phyloP scores from a whole-genome alignment of 495 filamentous ascomycete species.

The Oleoguttula mirabilis region DNA sequence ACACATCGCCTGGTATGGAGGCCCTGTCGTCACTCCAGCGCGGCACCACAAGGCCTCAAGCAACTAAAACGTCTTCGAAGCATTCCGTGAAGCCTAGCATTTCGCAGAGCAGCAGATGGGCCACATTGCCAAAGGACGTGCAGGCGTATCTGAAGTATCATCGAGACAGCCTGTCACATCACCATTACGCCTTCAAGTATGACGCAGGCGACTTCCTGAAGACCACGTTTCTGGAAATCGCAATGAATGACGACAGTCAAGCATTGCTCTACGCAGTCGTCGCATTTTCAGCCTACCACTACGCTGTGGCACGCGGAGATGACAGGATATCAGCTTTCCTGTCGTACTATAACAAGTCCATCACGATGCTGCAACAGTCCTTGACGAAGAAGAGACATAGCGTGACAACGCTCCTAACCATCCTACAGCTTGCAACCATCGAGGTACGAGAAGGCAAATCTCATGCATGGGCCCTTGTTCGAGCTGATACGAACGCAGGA shows the following conservation, averaged over 20 bases:
- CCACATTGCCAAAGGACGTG: conserved; percentile 51
- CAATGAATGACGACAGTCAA: conserved; percentile 52
- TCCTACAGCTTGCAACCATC: conserved; percentile 82
- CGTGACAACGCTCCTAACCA: conserved; percentile 70
- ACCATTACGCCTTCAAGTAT: conserved; percentile 68
- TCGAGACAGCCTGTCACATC: conserved; percentile 56
- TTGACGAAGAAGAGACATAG: conserved; percentile 57
- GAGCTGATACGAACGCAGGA: conserved; percentile 50
- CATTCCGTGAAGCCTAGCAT: conserved; percentile 5
- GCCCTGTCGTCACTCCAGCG: background rate
- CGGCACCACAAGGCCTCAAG: conserved; percentile 1
- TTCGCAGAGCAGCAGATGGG: conserved; percentile 23
- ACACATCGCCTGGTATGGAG: conserved; percentile 1
- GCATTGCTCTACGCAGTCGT: conserved; percentile 79
- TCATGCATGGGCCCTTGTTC: background rate
- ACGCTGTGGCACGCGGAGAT: conserved; percentile 49
- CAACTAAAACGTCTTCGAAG: conserved; percentile 6
- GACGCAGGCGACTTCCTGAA: conserved; percentile 60
- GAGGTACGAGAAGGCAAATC: conserved; percentile 50
- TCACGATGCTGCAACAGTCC: conserved; percentile 60
- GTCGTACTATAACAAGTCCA: conserved; percentile 78
- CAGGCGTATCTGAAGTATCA: conserved; percentile 72
- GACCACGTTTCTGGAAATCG: conserved; percentile 54
- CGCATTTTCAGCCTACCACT: conserved; percentile 84
- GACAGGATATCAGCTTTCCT: conserved; percentile 68